A percentile compares a stretch with the other conserved stretches of the same genome.
These are phyloP conservation scores for Trametes villosa DNA, from an alignment of 768 basidiomycete genomes.

Conservation along the genomic window DNA sequence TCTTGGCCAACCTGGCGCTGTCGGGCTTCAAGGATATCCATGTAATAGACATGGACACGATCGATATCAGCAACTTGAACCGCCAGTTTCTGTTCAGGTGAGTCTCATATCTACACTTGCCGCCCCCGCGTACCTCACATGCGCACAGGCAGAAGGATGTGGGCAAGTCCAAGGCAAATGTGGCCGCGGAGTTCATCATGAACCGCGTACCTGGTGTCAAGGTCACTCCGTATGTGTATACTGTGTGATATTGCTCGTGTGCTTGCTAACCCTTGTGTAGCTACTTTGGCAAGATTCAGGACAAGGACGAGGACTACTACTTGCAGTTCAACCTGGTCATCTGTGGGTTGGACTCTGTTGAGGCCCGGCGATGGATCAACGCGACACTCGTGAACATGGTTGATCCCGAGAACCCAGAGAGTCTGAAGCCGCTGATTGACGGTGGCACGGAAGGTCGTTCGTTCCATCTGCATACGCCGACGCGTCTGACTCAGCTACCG, in stretches of 20 bases:
- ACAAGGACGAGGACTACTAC: conserved; percentile 94
- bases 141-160: conserved; percentile 80
- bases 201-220: conserved; percentile 93
- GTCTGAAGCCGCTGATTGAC: conserved; percentile 94
- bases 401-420: conserved; percentile 91
- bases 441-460: conserved; percentile 93
- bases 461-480: neutral
- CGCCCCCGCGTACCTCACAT: neutral
- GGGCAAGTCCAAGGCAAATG: conserved; percentile 90
- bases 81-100: conserved; percentile 97
- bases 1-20: conserved; percentile 92
- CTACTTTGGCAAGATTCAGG: conserved; percentile 97
- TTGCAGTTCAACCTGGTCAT: conserved; percentile 96
- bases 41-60: conserved; percentile 99
- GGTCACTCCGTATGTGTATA: conserved; percentile 83
- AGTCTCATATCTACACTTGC: conserved; percentile 22
- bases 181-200: conserved; percentile 97
- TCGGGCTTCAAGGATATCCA: conserved; percentile 98
- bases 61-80: conserved; percentile 98
- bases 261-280: conserved; percentile 43
- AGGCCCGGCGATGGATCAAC: conserved; percentile 98
- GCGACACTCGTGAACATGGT: conserved; percentile 95
- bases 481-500: neutral
- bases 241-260: conserved; percentile 1
- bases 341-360: conserved; percentile 96